phyloP scores from a whole-genome alignment of 768 basidiomycete genomes.

The Rhizopogon salebrosus region DNA sequence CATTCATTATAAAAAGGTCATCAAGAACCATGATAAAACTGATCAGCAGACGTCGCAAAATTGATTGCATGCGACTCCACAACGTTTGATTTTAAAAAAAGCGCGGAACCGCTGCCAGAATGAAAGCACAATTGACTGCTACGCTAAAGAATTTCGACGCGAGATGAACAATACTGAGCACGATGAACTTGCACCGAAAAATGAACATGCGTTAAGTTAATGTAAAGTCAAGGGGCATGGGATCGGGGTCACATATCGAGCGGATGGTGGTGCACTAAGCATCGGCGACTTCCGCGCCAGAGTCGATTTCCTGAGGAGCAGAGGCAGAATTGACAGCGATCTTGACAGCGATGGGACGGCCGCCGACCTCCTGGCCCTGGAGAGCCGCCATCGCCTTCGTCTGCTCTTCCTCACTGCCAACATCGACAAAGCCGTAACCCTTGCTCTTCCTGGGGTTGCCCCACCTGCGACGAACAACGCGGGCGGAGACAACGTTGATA shows the following conservation, averaged over 20 bases:
- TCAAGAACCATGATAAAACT: slow-evolving; percentile 24
- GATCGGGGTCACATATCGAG: slow-evolving; percentile 8
- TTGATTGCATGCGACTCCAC: slow-evolving; percentile 27
- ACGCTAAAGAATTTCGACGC: slow-evolving; percentile 33
- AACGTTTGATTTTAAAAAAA: slow-evolving; percentile 29
- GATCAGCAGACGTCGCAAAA: slow-evolving; percentile 22
- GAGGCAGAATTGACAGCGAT: slow-evolving; percentile 85
- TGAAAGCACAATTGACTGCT: slow-evolving; percentile 22
- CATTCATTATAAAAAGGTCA: slow-evolving; percentile 17
- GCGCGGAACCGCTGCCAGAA: slow-evolving; percentile 39
- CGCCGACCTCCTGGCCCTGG: slow-evolving; percentile 84
- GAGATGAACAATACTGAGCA: slow-evolving; percentile 28
- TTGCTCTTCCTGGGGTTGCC: slow-evolving; percentile 86
- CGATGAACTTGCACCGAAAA: slow-evolving; percentile 17
- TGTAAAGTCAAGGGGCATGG: slow-evolving; percentile 22
- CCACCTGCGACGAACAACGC: slow-evolving; percentile 83
- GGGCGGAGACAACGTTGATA: slow-evolving; percentile 78
- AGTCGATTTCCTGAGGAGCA: slow-evolving; percentile 48
- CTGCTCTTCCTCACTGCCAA: slow-evolving; percentile 85
- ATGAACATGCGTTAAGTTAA: slow-evolving; percentile 21
- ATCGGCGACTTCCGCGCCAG: slow-evolving; percentile 27
- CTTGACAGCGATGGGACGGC: slow-evolving; percentile 87
- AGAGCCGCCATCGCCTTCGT: slow-evolving; percentile 83
- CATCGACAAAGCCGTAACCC: slow-evolving; percentile 98
- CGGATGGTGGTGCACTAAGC: slow-evolving; percentile 14